phyloP scores from a whole-genome alignment of 768 basidiomycete species.

The Tricholoma furcatifolium region DNA sequence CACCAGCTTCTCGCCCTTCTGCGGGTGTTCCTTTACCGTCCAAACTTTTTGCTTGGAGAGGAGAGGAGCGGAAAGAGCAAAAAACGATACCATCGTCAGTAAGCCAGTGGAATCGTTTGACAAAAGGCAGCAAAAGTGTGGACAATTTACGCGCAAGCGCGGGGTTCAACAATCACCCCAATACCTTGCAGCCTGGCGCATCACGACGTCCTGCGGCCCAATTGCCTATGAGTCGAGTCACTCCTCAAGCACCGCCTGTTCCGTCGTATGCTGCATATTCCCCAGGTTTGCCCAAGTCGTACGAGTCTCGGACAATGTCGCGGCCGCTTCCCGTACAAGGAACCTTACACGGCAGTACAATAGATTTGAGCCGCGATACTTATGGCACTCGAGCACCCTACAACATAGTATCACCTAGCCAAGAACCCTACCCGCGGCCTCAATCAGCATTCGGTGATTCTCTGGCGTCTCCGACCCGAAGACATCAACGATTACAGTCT shows the following conservation, averaged over 20 bases:
- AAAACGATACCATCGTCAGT: conserved; percentile 34
- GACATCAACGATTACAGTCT: conserved; percentile 32
- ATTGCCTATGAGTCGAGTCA: conserved; percentile 32
- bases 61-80: conserved; percentile 39
- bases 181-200: conserved; percentile 32
- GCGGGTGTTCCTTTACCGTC: conserved; percentile 45
- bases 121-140: conserved; percentile 56
- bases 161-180: conserved; percentile 29
- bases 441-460: conserved; percentile 60
- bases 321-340: conserved; percentile 44
- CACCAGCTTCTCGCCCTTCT: conserved; percentile 27
- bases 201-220: conserved; percentile 29
- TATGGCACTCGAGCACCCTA: conserved; percentile 25
- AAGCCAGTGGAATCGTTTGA: conserved; percentile 26
- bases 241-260: conserved; percentile 17
- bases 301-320: conserved; percentile 34
- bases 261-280: conserved; percentile 23
- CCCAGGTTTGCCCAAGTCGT: conserved; percentile 40
- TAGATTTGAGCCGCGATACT: conserved; percentile 28
- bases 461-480: conserved; percentile 36
- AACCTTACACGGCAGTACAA: conserved; percentile 29
- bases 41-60: conserved; percentile 53
- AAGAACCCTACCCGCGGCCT: conserved; percentile 63
- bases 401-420: conserved; percentile 39
- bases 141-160: conserved; percentile 46